Evolutionary conservation across 2,329 filamentous ascomycete species (phyloP), one percentile per base, ranked within the genome.

Genomic region (Apiospora aurea): DNA sequence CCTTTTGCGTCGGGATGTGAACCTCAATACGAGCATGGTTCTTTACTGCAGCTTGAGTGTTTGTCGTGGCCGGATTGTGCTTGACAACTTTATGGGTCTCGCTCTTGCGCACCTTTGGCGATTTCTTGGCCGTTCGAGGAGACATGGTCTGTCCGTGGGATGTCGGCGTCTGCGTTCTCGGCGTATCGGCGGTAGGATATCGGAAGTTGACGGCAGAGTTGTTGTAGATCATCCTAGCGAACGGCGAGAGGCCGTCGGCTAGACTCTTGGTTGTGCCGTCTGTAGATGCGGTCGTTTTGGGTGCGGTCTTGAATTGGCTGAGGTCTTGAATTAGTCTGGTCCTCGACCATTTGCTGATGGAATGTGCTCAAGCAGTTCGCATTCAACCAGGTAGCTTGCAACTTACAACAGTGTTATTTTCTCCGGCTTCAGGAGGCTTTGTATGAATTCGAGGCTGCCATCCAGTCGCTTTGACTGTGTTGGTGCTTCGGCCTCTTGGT

Each of bases 401-500:
- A 78, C 86, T 80, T 83, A 93, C 92, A 89, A 94, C 77, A 92
- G 84, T 13, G 92, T 92, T 74, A 93, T 85, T 73, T 91, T 91
- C n/a, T 91, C 88, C 1, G 91, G 88, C 78, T 91, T 90, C 71
- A 98, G 82, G 53, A 97, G 87, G 74, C 91, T 90, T 72, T 94
- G 89, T 43, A 98, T 86, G 80, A 96, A 91, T 76, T 92, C 88
- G 66, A 95, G 86, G 14, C 91, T 92, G 76, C 92, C 90, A 76
- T 93, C 91, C 67, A 95, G 84, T 74, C 90, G 89, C 78, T 89
- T 88, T 26, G 93, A 91, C 43, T 88, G 87, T 67, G 86, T 84
- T 34, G 89, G 83, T 73, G 85, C 87, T 72, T 26, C 51, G 38
- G 92, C 90, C 79, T 96, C 93, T 75, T 86, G 85, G 78, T 96